A percentile compares a stretch with the other conserved stretches of the same genome.
Conservation (phyloP, 306 rosid genomes). For the Potentilla sterilis region DNA sequence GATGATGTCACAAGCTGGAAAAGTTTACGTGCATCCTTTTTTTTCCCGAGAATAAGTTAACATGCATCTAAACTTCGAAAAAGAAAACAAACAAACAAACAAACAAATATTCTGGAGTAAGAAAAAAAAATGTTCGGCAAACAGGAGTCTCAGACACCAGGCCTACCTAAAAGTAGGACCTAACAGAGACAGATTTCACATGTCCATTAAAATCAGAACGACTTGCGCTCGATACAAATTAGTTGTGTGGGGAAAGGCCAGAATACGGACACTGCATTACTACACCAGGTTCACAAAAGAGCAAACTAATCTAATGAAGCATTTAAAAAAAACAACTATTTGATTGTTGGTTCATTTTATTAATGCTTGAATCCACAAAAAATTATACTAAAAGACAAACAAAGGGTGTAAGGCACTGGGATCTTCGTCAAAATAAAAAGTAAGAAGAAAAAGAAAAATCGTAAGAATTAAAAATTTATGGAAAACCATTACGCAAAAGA, state of each 20-base stretch:
- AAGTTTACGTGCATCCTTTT: neutral
- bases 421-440: neutral
- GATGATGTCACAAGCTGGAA: neutral
- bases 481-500: constrained; percentile 14
- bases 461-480: neutral
- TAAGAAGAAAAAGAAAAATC: neutral
- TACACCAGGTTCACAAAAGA: neutral
- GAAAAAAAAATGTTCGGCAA: neutral
- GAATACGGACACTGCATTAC: neutral
- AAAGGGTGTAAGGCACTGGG: neutral
- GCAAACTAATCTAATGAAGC: neutral
- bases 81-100: neutral
- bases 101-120: neutral
- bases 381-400: neutral
- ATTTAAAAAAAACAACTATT: neutral
- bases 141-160: neutral
- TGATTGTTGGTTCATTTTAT: neutral
- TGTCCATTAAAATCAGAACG: neutral
- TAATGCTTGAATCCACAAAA: neutral
- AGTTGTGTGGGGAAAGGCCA: neutral
- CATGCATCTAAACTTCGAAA: neutral
- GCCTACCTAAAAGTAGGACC: neutral
- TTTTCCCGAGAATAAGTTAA: neutral
- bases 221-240: neutral
- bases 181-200: neutral